Base-by-base conservation (phyloP, 2,329 filamentous ascomycete genomes). In the Talaromyces sp. region DNA sequence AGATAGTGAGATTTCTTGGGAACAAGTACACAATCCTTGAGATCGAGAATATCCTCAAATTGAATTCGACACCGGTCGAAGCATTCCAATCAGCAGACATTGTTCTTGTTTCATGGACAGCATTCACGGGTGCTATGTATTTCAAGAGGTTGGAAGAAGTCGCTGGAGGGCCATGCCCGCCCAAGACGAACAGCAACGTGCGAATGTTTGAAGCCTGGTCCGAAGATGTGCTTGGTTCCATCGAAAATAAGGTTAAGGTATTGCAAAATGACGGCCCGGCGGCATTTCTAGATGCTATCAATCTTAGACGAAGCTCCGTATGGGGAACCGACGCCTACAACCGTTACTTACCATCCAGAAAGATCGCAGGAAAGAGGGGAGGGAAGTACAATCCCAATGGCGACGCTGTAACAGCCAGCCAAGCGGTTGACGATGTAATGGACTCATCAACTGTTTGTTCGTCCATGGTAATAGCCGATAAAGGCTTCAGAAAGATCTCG, bases 181-280 rank as follows among this genome's bases (percentile, higher is more conserved):
- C 74, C 9, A 55, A 56, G 0, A 53, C 62, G 15, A 73, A 70
- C 43, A 56, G 33, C 33, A 68, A 75, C 58, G 77, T 76, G 17
- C 74, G 82, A 21, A 76, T 77, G 2, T 83, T 82, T 57, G 71
- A 78, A 19, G 70, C 78, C 6, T 87, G 84, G 84, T 73, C 85
- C 35, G 62, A 71, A 2, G 72, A 77, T 40, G 77, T 80, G 0
- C 63, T 72, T 10, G 52, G 62, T 2, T 72, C 73, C 1, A 64
- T 86, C 13, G 73, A 70, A 1, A 64, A 70, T 5, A 76, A 80
- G 61, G 67, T 81, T 11, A 41, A 67, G 0, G 62, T 72, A 1
- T 65, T 80, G 15, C 58, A 66, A n/a, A 48, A 56, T 0, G 19
- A 68, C 7, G 73, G 73, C 0, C 61, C 70, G 3, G 28, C 63